phyloP scores from a whole-genome alignment of 768 basidiomycete genomes.

The Erythrobasidium yunnanense region DNA sequence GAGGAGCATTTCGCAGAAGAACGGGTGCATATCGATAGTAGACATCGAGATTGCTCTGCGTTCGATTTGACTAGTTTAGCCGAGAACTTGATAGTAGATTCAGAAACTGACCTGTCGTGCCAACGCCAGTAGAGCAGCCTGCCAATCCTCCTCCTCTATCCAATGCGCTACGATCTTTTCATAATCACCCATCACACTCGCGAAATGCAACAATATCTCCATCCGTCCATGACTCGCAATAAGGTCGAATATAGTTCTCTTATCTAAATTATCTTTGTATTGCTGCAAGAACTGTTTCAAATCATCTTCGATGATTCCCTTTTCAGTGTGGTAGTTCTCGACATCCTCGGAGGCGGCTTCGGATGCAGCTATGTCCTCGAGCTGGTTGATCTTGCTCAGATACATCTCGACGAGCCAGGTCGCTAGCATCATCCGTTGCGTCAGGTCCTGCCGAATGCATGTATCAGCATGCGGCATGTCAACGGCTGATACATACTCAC shows the following conservation, averaged over 20 bases:
- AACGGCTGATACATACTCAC: too few relatives aligned
- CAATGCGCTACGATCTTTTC: slow-evolving; percentile 81
- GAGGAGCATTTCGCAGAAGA: slow-evolving; percentile 72
- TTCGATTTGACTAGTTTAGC: too few relatives aligned
- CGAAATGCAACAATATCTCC: slow-evolving; percentile 84
- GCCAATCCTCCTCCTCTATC: slow-evolving; percentile 85
- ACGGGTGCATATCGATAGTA: slow-evolving; percentile 89
- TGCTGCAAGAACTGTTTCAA: slow-evolving; percentile 83
- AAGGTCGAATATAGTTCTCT: slow-evolving; percentile 75
- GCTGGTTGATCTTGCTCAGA: slow-evolving; percentile 86
- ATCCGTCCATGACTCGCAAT: slow-evolving; percentile 86
- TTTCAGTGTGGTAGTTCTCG: slow-evolving; percentile 70
- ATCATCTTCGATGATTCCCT: slow-evolving; percentile 78
- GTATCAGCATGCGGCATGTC: too few relatives aligned
- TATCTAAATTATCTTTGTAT: slow-evolving; percentile 83
- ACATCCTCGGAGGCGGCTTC: slow-evolving; percentile 54
- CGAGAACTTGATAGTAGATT: too few relatives aligned
- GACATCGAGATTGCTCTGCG: slow-evolving; percentile 68
- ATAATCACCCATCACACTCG: slow-evolving; percentile 66
- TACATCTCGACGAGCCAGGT: slow-evolving; percentile 98
- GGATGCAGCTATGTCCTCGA: slow-evolving; percentile 86
- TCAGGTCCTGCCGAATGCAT: slow-evolving; percentile 55
- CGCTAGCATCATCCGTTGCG: slow-evolving; percentile 92
- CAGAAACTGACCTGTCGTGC: slow-evolving; percentile 61
- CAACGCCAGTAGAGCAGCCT: slow-evolving; percentile 76